Percentiles rank a stretch among this genome's conserved stretches.
These are phyloP conservation scores for Saccharomyces mikatae DNA, from an alignment of 805 yeast species.

Conservation along the genomic window DNA sequence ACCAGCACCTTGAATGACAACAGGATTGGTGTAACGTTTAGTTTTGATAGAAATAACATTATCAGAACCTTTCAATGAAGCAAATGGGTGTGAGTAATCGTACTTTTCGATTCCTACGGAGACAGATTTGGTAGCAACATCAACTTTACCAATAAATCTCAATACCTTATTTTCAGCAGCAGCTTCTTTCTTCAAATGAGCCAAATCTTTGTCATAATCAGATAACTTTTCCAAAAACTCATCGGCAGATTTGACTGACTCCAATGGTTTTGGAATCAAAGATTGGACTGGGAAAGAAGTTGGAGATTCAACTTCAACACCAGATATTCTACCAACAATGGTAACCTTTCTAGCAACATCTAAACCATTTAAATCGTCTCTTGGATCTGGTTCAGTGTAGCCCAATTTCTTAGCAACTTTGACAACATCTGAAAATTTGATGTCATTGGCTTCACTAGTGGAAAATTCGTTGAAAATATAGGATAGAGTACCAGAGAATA, in stretches of 20 bases:
- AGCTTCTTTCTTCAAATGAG: constrained; percentile 71
- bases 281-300: constrained; percentile 91
- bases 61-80: constrained; percentile 90
- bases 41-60: constrained; percentile 89
- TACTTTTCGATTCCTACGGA: constrained; percentile 87
- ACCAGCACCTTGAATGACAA: constrained; percentile 97
- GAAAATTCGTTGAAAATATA: constrained; percentile 93
- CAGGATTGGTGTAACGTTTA: constrained; percentile 85
- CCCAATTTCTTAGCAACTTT: constrained; percentile 83
- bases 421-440: constrained; percentile 85
- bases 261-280: constrained; percentile 81
- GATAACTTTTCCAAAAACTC: constrained; percentile 81
- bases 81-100: constrained; percentile 87
- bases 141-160: constrained; percentile 89
- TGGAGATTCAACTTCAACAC: constrained; percentile 77
- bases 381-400: constrained; percentile 98
- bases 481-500: constrained; percentile 90
- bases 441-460: constrained; percentile 48
- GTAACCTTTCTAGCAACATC: constrained; percentile 98
- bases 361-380: constrained; percentile 96
- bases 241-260: constrained; percentile 57
- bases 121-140: constrained; percentile 57
- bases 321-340: constrained; percentile 87
- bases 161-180: constrained; percentile 77
- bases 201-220: constrained; percentile 71